phyloP scores from a whole-genome alignment of 2,329 filamentous ascomycete genomes.

The Eutypella sp. region DNA sequence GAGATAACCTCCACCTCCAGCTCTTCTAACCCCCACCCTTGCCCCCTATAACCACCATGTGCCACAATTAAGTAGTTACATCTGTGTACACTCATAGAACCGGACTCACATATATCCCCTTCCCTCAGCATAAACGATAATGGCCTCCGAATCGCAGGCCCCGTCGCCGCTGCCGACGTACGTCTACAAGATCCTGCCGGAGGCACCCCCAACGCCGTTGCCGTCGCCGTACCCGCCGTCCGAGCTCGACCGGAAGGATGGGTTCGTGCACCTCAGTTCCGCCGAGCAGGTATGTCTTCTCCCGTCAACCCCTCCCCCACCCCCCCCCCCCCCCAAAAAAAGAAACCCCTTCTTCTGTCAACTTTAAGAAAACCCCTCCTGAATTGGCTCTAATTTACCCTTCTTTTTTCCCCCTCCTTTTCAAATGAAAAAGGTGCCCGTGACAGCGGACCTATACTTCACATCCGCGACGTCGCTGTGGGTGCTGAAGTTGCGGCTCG shows the following conservation, averaged over 20 bases:
- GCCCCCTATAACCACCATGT: too few species aligned
- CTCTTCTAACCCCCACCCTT: too few species aligned
- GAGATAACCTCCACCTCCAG: too few species aligned
- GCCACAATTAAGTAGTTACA: too few species aligned
- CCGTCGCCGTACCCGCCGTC: slow-evolving; percentile 52
- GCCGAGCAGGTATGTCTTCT: slow-evolving; percentile 41
- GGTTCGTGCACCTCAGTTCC: slow-evolving; percentile 58
- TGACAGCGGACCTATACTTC: slow-evolving; percentile 27
- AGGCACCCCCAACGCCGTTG: slow-evolving; percentile 47
- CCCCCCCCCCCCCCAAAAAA: background rate
- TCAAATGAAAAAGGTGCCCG: slow-evolving; percentile 19
- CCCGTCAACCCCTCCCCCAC: background rate
- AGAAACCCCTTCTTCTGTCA: background rate
- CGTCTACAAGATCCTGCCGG: slow-evolving; percentile 58
- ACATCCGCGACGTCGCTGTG: slow-evolving; percentile 17
- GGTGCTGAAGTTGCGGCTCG: slow-evolving; percentile 44
- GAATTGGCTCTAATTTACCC: background rate
- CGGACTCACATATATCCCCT: background rate
- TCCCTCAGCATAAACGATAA: background rate
- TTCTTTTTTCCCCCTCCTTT: background rate
- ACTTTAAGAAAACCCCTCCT: background rate
- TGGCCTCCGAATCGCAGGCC: background rate
- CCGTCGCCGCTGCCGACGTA: slow-evolving; percentile 33
- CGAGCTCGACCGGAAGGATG: slow-evolving; percentile 54
- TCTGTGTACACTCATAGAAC: background rate